Evolutionary conservation across 139 green algal species (phyloP).

Genomic region (Chlamydomonas applanata): DNA sequence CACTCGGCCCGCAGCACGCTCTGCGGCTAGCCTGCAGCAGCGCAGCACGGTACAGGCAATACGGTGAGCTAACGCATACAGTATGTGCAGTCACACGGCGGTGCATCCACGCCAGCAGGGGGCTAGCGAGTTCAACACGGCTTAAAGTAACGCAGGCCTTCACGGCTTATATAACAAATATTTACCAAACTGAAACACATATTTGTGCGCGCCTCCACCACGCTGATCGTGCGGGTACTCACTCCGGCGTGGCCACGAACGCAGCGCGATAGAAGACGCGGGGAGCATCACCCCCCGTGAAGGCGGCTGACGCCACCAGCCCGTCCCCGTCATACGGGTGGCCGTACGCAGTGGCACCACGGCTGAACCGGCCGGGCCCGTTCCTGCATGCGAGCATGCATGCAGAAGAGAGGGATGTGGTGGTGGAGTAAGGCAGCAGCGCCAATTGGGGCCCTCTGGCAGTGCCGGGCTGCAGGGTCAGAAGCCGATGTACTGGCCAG

Average conservation of each 20-base stretch:
- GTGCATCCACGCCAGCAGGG: too few relatives aligned
- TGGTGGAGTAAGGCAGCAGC: too few relatives aligned
- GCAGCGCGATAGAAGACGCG: constrained; percentile 36
- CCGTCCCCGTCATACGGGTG: constrained; percentile 62
- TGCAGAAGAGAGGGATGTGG: not conserved
- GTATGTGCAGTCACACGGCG: too few relatives aligned
- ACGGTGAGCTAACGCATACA: too few relatives aligned
- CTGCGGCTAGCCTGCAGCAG: constrained; percentile 25
- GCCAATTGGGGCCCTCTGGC: too few relatives aligned
- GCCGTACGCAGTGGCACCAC: constrained; percentile 16
- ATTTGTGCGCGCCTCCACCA: not conserved
- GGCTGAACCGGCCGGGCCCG: constrained; percentile 38
- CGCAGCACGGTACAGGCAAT: not conserved
- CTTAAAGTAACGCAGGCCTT: too few relatives aligned
- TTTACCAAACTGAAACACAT: constrained; percentile 9
- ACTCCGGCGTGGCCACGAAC: constrained; percentile 49
- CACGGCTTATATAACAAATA: too few relatives aligned
- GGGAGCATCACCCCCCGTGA: constrained; percentile 35
- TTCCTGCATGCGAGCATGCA: constrained; percentile 19
- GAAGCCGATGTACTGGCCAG: too few relatives aligned
- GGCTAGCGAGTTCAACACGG: too few relatives aligned
- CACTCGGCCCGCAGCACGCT: constrained; percentile 14
- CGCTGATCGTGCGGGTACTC: constrained; percentile 14
- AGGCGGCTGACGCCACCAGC: constrained; percentile 33
- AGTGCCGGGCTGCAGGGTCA: too few relatives aligned